Evolutionary conservation across 768 basidiomycete genomes (phyloP), one percentile per base, ranked within the genome.

Genomic region (Suillus plorans): DNA sequence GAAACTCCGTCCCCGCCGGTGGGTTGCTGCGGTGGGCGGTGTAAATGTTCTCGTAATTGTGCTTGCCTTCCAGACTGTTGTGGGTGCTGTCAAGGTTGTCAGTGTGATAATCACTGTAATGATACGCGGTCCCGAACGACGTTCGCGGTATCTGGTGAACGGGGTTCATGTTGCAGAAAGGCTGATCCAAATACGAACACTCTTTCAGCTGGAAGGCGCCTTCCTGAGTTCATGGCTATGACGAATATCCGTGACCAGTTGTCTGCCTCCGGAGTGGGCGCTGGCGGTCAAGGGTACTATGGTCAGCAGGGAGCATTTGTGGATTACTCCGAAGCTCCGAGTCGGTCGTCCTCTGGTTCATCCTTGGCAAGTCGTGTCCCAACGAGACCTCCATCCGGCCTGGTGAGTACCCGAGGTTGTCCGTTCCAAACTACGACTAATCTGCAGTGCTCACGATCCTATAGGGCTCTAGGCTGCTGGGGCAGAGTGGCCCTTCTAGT

Each of bases 141-240:
- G 1, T 79, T 75, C 64, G 69, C 75, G 2, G 68, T 74, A 1
- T 75, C 78, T 0, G 78, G 80, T 13, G 80, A 81, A 63, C 67
- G 78, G n/a, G 73, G 67, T 8, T 45, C 71, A 0, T 68, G 67
- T 47, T 68, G 66, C 10, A 41, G 64, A 49, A 70, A 70, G 62
- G 53, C 61, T 6, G 69, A 69, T 14, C 60, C 64, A n/a, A 20
- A 68, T 58, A 25, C 67, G 7, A 64, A 49, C 41, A 7, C 64
- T n/a, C 68, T 4, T 28, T 42, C 53, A 5, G 14, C 67, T 16
- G 64, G 67, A 41, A 71, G 71, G 14, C 75, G 75, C 41, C 59
- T 77, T 20, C 75, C 75, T 1, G 75, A 76, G 42, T 76, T 75
- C 8, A 76, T 77, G 74, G 59, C 71, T 13, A 76, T 77, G 75